Conservation (phyloP, 805 yeast species). For the Starmerella bacillaris region DNA sequence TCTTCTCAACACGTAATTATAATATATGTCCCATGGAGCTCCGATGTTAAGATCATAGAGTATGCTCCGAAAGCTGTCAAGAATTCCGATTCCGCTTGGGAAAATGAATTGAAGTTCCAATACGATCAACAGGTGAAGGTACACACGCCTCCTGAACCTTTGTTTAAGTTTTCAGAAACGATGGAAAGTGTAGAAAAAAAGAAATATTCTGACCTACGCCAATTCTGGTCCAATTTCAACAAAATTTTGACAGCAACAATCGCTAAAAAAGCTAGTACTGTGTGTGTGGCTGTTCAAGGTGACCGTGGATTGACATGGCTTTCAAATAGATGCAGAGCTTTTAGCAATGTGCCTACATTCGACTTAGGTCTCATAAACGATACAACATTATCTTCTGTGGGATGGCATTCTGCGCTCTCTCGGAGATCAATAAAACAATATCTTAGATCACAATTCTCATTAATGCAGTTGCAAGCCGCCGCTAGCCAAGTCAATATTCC, state of each 20-base stretch:
- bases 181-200: conserved; percentile 37
- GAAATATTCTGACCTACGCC: conserved; percentile 29
- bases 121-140: conserved; percentile 8
- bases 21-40: conserved; percentile 10
- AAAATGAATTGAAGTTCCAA: conserved; percentile 4
- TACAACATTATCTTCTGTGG: conserved; percentile 11
- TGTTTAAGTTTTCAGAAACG: conserved; percentile 35
- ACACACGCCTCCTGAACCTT: conserved; percentile 13
- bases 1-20: conserved; percentile 13
- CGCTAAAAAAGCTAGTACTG: conserved; percentile 43
- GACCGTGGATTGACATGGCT: conserved; percentile 32
- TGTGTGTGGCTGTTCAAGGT: conserved; percentile 56
- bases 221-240: conserved; percentile 42
- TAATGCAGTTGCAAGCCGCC: conserved; percentile 43
- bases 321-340: conserved; percentile 4
- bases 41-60: conserved; percentile 5
- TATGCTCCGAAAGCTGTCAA: neutral
- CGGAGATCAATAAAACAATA: conserved; percentile 52
- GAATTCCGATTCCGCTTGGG: conserved; percentile 5
- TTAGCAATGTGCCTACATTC: conserved; percentile 8
- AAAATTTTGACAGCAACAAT: conserved; percentile 36
- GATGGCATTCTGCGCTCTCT: conserved; percentile 30
- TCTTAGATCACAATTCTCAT: conserved; percentile 56
- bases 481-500: conserved; percentile 69
- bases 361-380: conserved; percentile 1